Evolutionary conservation across 257 asterid species (phyloP), one percentile per base, ranked within the genome.

Genomic region (Verbena officinalis): DNA sequence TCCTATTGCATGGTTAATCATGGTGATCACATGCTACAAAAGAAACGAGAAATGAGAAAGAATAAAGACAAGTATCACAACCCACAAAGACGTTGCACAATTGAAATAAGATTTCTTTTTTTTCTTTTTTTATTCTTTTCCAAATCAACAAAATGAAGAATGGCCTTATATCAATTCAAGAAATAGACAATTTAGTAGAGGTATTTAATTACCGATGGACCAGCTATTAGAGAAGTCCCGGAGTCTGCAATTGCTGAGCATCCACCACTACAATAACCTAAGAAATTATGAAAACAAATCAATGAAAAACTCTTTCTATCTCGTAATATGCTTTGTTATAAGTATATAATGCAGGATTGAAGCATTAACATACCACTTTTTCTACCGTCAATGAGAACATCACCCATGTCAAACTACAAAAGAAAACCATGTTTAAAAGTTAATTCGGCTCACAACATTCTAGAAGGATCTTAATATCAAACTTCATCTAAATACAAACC

Each of bases 231-330:
- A 51, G 99, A 94, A 31, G 99, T 94, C 66, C 99, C 99, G 11
- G 99, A 90, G 74, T 94, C 99, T 12, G 98, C 97, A 72, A 94
- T 94, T 13, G 97, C 99, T 17, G 96, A 75, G 78, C 99, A 94
- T 73, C 96, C 96, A 49, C 72, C 72, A 1, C 17, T 56, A 62
- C 99, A 94, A 67, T 78, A 88, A 49, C 89, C 99, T 94, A 62
- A 64, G 27, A 53, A 65, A 43, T 63, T 21, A 45, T 15, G 8
- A 27, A 21, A 15, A 12, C 34, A 15, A 8, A 33, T 4, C 3
- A 52, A 36, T 3, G 36, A 17, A 1, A 36, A 64, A 64, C 9
- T 30, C 17, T 49, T 5, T 48, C 44, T 7, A 30, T 15, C 44
- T 20, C 46, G 31, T 44, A 0, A 4, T 50, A 39, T 60, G 33